Evolutionary conservation across 768 basidiomycete species (phyloP).

Genomic region (Naematelia aurantialba): DNA sequence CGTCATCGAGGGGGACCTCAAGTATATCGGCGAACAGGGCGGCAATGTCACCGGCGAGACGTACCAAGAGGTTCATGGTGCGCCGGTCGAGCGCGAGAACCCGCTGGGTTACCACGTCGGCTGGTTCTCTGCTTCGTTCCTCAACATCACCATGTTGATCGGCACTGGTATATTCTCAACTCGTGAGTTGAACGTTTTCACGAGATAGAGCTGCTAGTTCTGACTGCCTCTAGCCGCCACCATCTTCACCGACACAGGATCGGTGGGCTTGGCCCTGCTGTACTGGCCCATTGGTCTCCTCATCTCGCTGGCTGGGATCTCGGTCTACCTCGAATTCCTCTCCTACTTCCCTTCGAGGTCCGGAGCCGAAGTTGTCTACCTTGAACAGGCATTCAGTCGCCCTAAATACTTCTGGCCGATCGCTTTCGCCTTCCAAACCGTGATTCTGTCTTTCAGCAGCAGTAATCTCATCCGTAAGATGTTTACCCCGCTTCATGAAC

Average conservation of each 20-base stretch:
- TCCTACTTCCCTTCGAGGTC: conserved; percentile 29
- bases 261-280: conserved; percentile 28
- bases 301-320: conserved; percentile 23
- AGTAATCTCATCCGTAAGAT: conserved; percentile 25
- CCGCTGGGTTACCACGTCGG: conserved; percentile 29
- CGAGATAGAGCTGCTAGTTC: neutral
- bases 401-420: conserved; percentile 33
- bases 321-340: conserved; percentile 30
- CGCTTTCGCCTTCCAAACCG: conserved; percentile 27
- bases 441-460: conserved; percentile 24
- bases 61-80: conserved; percentile 26
- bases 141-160: conserved; percentile 33
- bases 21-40: conserved; percentile 15
- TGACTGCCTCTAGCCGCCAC: conserved; percentile 13
- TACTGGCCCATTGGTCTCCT: conserved; percentile 26
- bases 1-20: conserved; percentile 8
- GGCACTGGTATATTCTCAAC: conserved; percentile 35
- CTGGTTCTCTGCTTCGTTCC: conserved; percentile 17
- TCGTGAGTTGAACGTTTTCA: conserved; percentile 8
- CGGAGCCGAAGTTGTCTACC: conserved; percentile 34
- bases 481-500: neutral
- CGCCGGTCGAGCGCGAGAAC: conserved; percentile 21
- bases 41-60: conserved; percentile 18
- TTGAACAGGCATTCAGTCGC: conserved; percentile 23
- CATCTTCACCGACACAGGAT: conserved; percentile 15